phyloP scores from a whole-genome alignment of 2,329 filamentous ascomycete genomes.

The Hypoxylon sp. region DNA sequence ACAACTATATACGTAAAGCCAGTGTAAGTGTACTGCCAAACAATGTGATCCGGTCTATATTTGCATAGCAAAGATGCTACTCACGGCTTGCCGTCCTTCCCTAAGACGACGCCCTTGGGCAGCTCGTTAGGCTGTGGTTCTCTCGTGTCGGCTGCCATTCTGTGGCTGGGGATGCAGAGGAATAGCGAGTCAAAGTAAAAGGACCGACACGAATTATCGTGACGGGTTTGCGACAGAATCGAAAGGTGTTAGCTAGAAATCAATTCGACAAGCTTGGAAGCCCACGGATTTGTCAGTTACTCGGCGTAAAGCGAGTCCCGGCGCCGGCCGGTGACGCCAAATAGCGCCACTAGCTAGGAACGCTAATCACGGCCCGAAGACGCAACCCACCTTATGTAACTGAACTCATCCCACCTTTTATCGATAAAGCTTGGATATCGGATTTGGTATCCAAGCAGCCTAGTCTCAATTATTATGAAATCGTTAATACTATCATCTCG shows the following conservation, averaged over 20 bases:
- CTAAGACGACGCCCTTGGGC: slow-evolving; percentile 81
- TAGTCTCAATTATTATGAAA: slow-evolving; percentile 7
- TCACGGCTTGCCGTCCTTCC: slow-evolving; percentile 88
- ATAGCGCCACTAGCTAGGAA: slow-evolving; percentile 28
- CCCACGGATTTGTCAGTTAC: slow-evolving; percentile 49
- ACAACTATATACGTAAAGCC: slow-evolving; percentile 66
- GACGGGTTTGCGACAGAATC: slow-evolving; percentile 38
- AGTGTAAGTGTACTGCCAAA: slow-evolving; percentile 20
- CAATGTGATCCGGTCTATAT: slow-evolving; percentile 1
- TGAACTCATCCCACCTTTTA: slow-evolving; percentile 43
- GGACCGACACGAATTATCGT: slow-evolving; percentile 24
- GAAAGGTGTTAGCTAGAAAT: slow-evolving; percentile 36
- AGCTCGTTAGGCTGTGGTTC: slow-evolving; percentile 59
- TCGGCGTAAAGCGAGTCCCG: slow-evolving; percentile 40
- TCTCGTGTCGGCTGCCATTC: slow-evolving; percentile 59
- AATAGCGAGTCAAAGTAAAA: slow-evolving; percentile 20
- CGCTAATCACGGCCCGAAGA: slow-evolving; percentile 36
- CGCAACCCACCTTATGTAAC: slow-evolving; percentile 10
- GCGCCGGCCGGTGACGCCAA: slow-evolving; percentile 44
- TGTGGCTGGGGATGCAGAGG: slow-evolving; percentile 14
- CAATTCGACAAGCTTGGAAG: slow-evolving; percentile 22
- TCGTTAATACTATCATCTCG: slow-evolving; percentile 11
- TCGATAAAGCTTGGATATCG: slow-evolving; percentile 52
- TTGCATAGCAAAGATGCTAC: slow-evolving; percentile 58
- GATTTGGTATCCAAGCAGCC: background rate